A percentile compares a stretch with the other conserved stretches of the same genome.
Conservation (phyloP, 148 eudicot species). For the Silene latifolia region DNA sequence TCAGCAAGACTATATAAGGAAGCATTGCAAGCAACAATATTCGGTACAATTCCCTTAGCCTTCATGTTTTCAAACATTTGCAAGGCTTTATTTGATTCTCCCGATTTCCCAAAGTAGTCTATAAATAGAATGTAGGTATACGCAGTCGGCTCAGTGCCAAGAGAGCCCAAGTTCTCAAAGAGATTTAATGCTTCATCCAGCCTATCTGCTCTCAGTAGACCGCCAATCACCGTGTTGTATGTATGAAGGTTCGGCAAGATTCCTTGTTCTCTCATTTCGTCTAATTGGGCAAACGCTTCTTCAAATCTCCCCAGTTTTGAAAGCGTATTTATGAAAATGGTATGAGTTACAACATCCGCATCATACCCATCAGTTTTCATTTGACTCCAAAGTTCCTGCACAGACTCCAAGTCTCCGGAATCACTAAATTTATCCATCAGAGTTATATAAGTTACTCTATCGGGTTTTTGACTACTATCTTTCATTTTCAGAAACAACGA, state of each 20-base stretch:
- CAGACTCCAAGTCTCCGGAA: conserved; percentile 59
- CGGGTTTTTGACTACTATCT: conserved; percentile 67
- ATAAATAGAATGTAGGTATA: conserved; percentile 79
- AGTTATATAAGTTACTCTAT: conserved; percentile 87
- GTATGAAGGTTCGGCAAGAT: conserved; percentile 82
- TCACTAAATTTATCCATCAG: conserved; percentile 78
- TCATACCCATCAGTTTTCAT: conserved; percentile 84
- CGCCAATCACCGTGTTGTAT: conserved; percentile 71
- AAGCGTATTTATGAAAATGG: conserved; percentile 69
- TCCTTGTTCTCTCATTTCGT: conserved; percentile 54
- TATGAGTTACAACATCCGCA: conserved; percentile 76
- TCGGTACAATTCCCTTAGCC: conserved; percentile 64
- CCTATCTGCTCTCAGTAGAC: conserved; percentile 63
- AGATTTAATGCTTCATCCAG: conserved; percentile 63
- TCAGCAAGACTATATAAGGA: conserved; percentile 75
- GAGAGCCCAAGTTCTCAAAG: conserved; percentile 45
- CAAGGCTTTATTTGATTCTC: conserved; percentile 63
- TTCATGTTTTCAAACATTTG: conserved; percentile 82
- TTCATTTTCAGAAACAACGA: conserved; percentile 69
- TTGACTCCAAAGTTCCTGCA: conserved; percentile 56
- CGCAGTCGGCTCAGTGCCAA: conserved; percentile 58
- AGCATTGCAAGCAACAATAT: conserved; percentile 80
- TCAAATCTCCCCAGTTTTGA: conserved; percentile 63
- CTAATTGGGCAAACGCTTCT: conserved; percentile 54
- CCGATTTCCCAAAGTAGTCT: conserved; percentile 81